Percentiles rank a stretch among this genome's conserved stretches.
These are phyloP conservation scores for Haplographium delicatum DNA, from an alignment of 495 filamentous ascomycete genomes.

Conservation along the genomic window DNA sequence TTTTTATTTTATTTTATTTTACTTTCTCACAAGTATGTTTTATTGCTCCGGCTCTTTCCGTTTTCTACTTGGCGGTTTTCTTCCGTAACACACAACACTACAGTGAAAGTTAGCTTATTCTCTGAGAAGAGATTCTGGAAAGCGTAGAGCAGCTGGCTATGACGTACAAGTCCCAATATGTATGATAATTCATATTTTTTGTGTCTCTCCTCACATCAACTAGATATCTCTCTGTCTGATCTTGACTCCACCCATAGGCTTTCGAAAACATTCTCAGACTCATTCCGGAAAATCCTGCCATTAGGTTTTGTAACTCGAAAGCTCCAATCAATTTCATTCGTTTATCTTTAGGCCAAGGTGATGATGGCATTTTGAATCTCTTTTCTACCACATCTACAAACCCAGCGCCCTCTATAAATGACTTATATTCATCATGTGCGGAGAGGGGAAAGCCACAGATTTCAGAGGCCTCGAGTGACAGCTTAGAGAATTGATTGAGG, in stretches of 20 bases:
- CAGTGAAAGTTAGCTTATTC: neutral
- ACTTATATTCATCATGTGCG: slow-evolving; percentile 5
- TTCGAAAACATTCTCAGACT: slow-evolving; percentile 37
- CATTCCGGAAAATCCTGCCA: slow-evolving; percentile 10
- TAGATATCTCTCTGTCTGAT: slow-evolving; percentile 49
- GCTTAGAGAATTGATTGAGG: slow-evolving; percentile 6
- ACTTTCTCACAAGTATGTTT: too few species aligned
- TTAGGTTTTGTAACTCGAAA: slow-evolving; percentile 24
- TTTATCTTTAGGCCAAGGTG: slow-evolving; percentile 42
- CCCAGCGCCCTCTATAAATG: slow-evolving; percentile 29
- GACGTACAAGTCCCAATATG: slow-evolving; percentile 21
- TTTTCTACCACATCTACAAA: slow-evolving; percentile 30
- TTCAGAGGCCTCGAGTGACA: slow-evolving; percentile 2
- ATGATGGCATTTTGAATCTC: slow-evolving; percentile 30
- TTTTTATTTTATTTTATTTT: too few species aligned
- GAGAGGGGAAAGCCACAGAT: neutral
- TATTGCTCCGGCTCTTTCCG: too few species aligned
- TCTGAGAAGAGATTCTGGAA: neutral
- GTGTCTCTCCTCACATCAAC: slow-evolving; percentile 49
- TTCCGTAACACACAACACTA: neutral
- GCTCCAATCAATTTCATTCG: slow-evolving; percentile 41
- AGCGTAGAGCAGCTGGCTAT: neutral
- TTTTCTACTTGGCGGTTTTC: too few species aligned
- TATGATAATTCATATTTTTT: slow-evolving; percentile 17
- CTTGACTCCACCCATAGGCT: slow-evolving; percentile 45